Percentiles rank a stretch among this genome's conserved stretches.
phyloP scores from a whole-genome alignment of 2,329 filamentous ascomycete genomes.

The Trichophyton schoenleinii region DNA sequence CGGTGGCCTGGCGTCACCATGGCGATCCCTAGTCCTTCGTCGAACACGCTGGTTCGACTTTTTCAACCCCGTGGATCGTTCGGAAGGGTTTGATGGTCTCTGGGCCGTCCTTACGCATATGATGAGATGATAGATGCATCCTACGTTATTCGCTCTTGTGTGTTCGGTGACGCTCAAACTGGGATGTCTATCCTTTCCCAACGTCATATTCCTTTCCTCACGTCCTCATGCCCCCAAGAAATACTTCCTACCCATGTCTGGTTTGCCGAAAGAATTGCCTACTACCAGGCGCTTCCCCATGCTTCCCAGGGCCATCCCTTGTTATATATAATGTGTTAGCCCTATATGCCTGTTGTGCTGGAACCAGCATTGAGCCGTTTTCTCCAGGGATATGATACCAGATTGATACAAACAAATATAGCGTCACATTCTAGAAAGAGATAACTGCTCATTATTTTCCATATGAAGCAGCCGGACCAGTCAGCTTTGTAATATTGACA shows the following conservation, averaged over 20 bases:
- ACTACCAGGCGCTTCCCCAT: background rate
- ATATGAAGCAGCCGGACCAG: background rate
- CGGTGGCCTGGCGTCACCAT: conserved; percentile 24
- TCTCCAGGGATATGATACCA: background rate
- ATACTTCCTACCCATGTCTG: background rate
- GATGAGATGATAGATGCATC: conserved; percentile 23
- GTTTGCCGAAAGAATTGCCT: background rate
- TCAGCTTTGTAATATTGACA: background rate
- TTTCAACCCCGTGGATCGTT: conserved; percentile 41
- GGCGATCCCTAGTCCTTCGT: conserved; percentile 42
- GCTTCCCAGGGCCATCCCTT: background rate
- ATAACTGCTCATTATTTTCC: background rate
- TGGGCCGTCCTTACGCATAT: conserved; percentile 48
- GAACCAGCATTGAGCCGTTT: background rate
- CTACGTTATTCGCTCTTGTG: background rate
- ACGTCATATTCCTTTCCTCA: too few species aligned
- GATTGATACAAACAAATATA: background rate
- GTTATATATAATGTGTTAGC: background rate
- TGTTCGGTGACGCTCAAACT: background rate
- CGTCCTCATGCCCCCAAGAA: too few species aligned
- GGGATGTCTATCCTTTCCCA: too few species aligned
- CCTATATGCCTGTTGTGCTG: background rate
- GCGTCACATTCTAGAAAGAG: background rate
- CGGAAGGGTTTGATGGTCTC: conserved; percentile 43
- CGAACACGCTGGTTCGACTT: conserved; percentile 50